Evolutionary conservation across 306 rosid genomes (phyloP).

Genomic region (Quercus parvula): DNA sequence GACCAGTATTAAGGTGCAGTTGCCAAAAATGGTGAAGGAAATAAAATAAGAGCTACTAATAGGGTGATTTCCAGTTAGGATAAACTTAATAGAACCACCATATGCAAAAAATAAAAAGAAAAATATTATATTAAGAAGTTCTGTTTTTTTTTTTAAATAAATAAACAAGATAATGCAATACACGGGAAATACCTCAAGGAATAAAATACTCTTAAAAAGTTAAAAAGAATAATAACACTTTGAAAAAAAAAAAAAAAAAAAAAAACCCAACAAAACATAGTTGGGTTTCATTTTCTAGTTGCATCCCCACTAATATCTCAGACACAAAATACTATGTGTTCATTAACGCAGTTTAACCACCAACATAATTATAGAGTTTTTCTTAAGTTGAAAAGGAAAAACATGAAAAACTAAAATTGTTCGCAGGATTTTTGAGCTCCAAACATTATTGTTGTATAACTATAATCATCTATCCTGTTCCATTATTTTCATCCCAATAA

Average conservation of each 20-base stretch:
- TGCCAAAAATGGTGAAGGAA: background rate
- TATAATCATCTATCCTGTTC: background rate
- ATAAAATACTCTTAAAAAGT: background rate
- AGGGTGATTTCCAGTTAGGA: background rate
- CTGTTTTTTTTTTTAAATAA: background rate
- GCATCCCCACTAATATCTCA: background rate
- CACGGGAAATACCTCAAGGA: background rate
- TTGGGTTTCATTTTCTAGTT: background rate
- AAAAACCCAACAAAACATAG: no score
- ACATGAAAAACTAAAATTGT: background rate
- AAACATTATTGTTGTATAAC: background rate
- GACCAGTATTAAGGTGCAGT: background rate
- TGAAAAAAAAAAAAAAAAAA: background rate
- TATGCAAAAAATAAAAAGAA: background rate
- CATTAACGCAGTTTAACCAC: background rate
- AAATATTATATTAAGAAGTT: no score
- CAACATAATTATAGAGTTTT: background rate
- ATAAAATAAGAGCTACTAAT: background rate
- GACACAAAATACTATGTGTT: background rate
- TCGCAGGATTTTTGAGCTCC: background rate
- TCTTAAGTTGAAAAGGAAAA: background rate
- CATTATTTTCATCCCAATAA: background rate
- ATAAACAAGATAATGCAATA: background rate
- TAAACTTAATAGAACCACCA: background rate
- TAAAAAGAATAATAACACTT: background rate